phyloP scores from a whole-genome alignment of 768 basidiomycete species.

The Rhodosporidiobolus odoratus region DNA sequence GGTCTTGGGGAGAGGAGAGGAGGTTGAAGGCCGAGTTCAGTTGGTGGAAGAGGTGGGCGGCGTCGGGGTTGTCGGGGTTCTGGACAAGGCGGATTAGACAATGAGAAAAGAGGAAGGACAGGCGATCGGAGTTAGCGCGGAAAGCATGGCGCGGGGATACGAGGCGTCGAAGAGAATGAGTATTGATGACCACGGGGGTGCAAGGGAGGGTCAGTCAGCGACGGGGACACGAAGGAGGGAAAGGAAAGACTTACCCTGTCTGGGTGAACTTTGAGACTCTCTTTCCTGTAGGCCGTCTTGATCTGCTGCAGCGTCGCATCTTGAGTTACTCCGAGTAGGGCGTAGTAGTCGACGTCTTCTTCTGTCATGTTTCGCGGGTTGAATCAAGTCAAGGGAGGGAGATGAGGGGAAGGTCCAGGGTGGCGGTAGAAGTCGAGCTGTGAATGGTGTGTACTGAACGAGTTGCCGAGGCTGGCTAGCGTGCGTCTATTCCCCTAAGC shows the following conservation, averaged over 20 bases:
- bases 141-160: no score
- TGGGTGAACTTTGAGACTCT: slow-evolving; percentile 42
- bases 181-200: no score
- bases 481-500: no score
- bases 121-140: no score
- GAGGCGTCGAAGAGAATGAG: no score
- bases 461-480: neutral
- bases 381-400: neutral
- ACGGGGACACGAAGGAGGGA: neutral
- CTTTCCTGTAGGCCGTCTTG: slow-evolving; percentile 38
- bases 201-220: no score
- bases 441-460: neutral
- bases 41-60: slow-evolving; percentile 40
- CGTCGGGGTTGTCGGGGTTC: slow-evolving; percentile 39
- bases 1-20: slow-evolving; percentile 35
- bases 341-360: slow-evolving; percentile 36
- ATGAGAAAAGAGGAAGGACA: neutral
- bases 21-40: slow-evolving; percentile 36
- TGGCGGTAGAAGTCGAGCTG: neutral
- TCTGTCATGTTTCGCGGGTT: neutral
- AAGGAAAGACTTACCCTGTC: slow-evolving; percentile 32
- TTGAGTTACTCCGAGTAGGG: slow-evolving; percentile 32
- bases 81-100: neutral
- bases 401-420: neutral
- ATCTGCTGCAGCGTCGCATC: slow-evolving; percentile 36